Base-by-base conservation (phyloP, 805 yeast genomes). In the Candida yuanshanica region DNA sequence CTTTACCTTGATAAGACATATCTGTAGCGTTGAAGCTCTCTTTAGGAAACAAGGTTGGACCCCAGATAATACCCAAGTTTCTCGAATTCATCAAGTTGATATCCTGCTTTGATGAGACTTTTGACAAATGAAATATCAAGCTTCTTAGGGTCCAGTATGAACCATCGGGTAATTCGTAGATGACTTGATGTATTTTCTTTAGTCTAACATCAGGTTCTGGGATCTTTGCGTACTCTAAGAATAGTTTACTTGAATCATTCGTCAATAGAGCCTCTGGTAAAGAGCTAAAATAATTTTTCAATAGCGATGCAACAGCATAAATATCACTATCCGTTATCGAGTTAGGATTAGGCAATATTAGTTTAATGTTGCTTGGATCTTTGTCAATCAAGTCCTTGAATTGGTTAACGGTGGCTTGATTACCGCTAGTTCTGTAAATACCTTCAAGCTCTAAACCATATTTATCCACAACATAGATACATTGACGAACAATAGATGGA, bases 51-150 rank as follows among this genome's bases (percentile, higher is more conserved):
- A 93, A 64, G 2, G 86, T 85, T 16, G 96, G 95, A 0, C 97
- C 96, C 99, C 99, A 93, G 29, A 91, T 89, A 31, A 87, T 86
- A 36, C 95, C 86, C 52, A 93, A 62, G 45, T 84, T 82, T 55
- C 82, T 81, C 43, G 81, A 71, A 36, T 79, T 79, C 99, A 93
- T 93, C 58, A 93, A 74, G 58, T 89, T 88, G 26, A 63, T 51
- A 17, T 70, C 70, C 53, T 80, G 81, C 42, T 79, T 70, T 22
- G 74, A 72, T 29, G 82, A 77, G 12, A 93, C 81, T 42, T 82
- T 75, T 47, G 82, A 79, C 46, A 93, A 74, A 61, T 93, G 99
- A 71, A 91, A 87, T 2, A 90, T 67, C 49, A 93, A 66, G 26
- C 87, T 79, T 49, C 97, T 70, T 51, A 93, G 70, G 0, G 98